Conservation (phyloP, 164 flowering plant genomes). For the Kalanchoe fedtschenkoi region DNA sequence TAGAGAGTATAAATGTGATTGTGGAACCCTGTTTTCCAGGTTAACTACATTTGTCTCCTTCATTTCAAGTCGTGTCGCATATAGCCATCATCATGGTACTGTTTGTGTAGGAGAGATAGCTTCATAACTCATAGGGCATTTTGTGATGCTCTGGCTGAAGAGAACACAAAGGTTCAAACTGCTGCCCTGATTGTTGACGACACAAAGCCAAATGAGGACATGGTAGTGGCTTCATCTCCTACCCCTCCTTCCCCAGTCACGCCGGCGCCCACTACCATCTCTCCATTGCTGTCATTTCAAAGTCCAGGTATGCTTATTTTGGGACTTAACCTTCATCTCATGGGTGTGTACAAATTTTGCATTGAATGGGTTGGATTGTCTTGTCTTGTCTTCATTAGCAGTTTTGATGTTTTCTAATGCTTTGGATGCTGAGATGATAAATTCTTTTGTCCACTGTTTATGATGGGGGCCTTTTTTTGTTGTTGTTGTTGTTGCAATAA, state of each 20-base stretch:
- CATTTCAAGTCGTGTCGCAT: not conserved
- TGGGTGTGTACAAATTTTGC: not conserved
- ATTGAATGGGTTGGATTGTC: not conserved
- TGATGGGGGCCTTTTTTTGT: not conserved
- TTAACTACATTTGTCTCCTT: slow-evolving; percentile 8
- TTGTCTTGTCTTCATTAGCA: too few species aligned
- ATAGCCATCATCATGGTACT: not conserved
- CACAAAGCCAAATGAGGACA: slow-evolving; percentile 7
- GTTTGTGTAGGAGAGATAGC: slow-evolving; percentile 58
- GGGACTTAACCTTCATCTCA: not conserved
- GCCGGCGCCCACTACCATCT: slow-evolving; percentile 31
- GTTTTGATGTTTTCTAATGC: not conserved
- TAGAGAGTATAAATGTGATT: slow-evolving; percentile 75
- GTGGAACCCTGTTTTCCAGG: slow-evolving; percentile 88
- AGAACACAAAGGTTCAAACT: slow-evolving; percentile 32
- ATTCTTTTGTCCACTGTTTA: not conserved
- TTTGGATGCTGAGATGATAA: not conserved
- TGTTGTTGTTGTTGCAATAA: too few species aligned
- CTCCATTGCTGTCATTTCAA: slow-evolving; percentile 44
- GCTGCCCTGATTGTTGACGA: not conserved
- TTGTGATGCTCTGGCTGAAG: slow-evolving; percentile 81
- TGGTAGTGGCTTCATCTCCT: slow-evolving; percentile 20
- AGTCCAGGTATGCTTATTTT: slow-evolving; percentile 35
- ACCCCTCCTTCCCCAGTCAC: slow-evolving; percentile 27
- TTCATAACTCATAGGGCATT: slow-evolving; percentile 83